These are phyloP conservation scores for Talaromyces sp. DNA, from an alignment of 2,329 filamentous ascomycete genomes.

Conservation along the genomic window DNA sequence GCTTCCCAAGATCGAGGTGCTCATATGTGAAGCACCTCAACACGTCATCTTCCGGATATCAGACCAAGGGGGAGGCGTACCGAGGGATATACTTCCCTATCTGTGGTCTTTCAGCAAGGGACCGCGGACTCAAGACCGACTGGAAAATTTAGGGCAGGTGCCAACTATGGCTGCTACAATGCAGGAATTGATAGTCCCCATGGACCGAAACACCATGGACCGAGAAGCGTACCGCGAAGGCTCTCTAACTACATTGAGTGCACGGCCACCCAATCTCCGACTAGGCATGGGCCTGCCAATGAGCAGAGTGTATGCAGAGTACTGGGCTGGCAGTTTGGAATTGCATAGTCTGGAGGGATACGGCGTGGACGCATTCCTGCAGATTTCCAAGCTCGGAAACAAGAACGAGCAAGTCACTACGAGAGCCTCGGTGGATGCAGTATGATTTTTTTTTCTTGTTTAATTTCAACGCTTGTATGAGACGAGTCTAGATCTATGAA, in stretches of 20 bases:
- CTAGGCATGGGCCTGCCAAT: slow-evolving; percentile 91
- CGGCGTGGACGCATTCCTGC: slow-evolving; percentile 89
- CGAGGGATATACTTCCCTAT: slow-evolving; percentile 75
- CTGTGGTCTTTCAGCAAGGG: slow-evolving; percentile 98
- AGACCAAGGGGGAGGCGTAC: slow-evolving; percentile 88
- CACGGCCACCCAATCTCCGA: slow-evolving; percentile 75
- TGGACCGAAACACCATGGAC: slow-evolving; percentile 28
- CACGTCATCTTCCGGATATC: slow-evolving; percentile 96
- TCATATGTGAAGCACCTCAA: slow-evolving; percentile 88
- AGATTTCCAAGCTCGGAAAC: slow-evolving; percentile 94
- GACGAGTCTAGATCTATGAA: not conserved
- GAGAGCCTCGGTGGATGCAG: slow-evolving; percentile 69
- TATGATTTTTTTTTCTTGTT: slow-evolving; percentile 40
- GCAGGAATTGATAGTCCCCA: slow-evolving; percentile 65
- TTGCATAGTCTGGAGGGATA: slow-evolving; percentile 92
- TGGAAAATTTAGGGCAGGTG: slow-evolving; percentile 81
- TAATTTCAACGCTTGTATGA: not conserved
- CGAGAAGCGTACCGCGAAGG: slow-evolving; percentile 44
- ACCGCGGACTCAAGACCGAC: slow-evolving; percentile 65
- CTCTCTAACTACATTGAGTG: slow-evolving; percentile 74
- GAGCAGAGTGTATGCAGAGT: slow-evolving; percentile 91
- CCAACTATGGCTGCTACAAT: slow-evolving; percentile 90
- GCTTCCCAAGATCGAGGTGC: slow-evolving; percentile 83
- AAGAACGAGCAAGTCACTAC: slow-evolving; percentile 92
- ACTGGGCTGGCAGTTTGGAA: slow-evolving; percentile 91